Conservation (phyloP, 257 asterid genomes). For the Eustoma russellianum region DNA sequence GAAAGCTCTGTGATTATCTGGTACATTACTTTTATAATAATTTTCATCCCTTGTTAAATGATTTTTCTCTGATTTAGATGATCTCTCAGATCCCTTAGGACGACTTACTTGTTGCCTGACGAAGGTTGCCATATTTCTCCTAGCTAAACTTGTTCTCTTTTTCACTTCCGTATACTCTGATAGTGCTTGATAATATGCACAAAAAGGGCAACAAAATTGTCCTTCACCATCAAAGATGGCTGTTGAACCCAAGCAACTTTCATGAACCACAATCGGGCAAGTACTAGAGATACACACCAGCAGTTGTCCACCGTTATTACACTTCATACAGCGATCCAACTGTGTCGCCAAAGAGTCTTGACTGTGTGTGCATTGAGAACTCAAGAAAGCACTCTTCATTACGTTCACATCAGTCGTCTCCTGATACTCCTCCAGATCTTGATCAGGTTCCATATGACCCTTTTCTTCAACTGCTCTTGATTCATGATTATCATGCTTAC, state of each 20-base stretch:
- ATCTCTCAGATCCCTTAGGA: constrained; percentile 10
- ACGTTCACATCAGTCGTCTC: constrained; percentile 32
- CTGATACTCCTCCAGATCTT: constrained; percentile 21
- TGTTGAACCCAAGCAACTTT: constrained; percentile 50
- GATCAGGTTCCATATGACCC: constrained; percentile 13
- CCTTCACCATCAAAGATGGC: constrained; percentile 32
- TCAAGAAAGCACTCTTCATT: constrained; percentile 37
- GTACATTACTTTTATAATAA: constrained; percentile 15
- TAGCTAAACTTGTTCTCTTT: constrained; percentile 34
- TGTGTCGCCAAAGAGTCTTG: constrained; percentile 40
- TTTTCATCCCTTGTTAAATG: constrained; percentile 5
- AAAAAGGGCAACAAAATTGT: constrained; percentile 59
- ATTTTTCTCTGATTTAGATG: constrained; percentile 6
- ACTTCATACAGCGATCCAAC: constrained; percentile 38
- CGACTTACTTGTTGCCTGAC: constrained; percentile 19
- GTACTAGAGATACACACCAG: constrained; percentile 39
- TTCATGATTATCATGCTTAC: constrained; percentile 9
- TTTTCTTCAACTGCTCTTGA: constrained; percentile 9
- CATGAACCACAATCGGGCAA: constrained; percentile 47
- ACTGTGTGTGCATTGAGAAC: constrained; percentile 35
- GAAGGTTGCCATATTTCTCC: constrained; percentile 44
- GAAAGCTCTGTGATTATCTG: constrained; percentile 3
- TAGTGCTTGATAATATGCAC: constrained; percentile 62
- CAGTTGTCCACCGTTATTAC: constrained; percentile 36
- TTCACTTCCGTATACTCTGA: constrained; percentile 36